Evolutionary conservation across 345 rosid genomes (phyloP), one percentile per base, ranked within the genome.

Genomic region (Pistacia atlantica): DNA sequence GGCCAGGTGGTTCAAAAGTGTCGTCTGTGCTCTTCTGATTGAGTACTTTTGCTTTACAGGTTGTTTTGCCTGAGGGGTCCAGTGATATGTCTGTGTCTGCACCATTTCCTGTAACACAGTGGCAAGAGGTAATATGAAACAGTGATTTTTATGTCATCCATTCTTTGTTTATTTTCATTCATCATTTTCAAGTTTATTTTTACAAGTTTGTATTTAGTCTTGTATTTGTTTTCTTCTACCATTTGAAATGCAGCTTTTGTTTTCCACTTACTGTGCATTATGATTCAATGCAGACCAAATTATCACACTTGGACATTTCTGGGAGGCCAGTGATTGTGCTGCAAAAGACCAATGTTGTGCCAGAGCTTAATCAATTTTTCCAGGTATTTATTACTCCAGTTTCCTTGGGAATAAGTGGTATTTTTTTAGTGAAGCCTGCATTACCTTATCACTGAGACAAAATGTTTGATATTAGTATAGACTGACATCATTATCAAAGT

Each of bases 1-100:
- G 35, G 46, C 54, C 17, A 31, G 57, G 33, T 63, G 69, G 46
- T 45, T 63, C 52, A 46, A 37, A 57, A 52, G 6, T 38, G 11
- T 60, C 46, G 51, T 85, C 12, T 33, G 42, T 8, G 52, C 56
- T 46, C 45, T 68, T 35, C 66, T 86, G 75, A 79, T 58, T 68
- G 48, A 25, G 22, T 55, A 42, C 37, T 49, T 77, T 70, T 69
- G 49, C 22, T 31, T 66, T 78, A 70, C 88, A 96, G 98, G 95
- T 96, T 74, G 97, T 96, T 80, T 84, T 96, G 88, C 99, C 98
- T 0, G 97, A 96, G 84, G 97, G 97, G 5, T 92, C 97, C 14
- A 69, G 71, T 51, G 92, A 88, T 83, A 75, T 89, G 66, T 87
- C 93, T 67, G 88, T 87, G 79, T 86, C 90, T 76, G 84, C 90